Percentiles rank a stretch among this genome's conserved stretches.
phyloP scores from a whole-genome alignment of 257 asterid species.

The Perilla frutescens region DNA sequence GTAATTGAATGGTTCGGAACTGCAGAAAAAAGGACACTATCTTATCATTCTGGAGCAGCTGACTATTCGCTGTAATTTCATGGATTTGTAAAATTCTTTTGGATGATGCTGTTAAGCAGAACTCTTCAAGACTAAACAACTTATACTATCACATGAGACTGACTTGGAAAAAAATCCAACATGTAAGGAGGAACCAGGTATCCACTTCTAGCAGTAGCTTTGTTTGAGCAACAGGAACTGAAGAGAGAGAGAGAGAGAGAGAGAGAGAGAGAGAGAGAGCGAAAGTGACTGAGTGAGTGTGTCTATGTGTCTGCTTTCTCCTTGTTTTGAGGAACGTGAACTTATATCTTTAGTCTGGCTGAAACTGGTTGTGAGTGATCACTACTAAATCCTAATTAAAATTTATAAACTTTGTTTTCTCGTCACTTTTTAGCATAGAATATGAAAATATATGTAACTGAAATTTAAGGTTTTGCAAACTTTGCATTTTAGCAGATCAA shows the following conservation, averaged over 20 bases:
- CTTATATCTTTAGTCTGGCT: neutral
- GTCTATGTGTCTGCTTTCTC: neutral
- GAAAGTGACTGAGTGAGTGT: neutral
- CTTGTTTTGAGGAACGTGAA: neutral
- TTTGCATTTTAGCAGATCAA: slow-evolving; percentile 14
- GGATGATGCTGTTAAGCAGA: neutral
- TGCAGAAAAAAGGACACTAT: neutral
- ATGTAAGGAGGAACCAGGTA: neutral
- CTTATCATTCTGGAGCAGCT: slow-evolving; percentile 9
- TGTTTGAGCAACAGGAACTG: neutral
- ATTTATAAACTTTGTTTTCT: neutral
- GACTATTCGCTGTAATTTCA: neutral
- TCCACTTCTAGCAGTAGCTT: neutral
- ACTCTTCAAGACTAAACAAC: neutral
- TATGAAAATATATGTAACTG: neutral
- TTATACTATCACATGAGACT: slow-evolving; percentile 4
- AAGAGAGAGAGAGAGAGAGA: neutral
- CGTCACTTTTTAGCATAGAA: neutral
- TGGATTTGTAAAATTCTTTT: neutral
- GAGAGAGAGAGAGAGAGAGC: too few relatives aligned
- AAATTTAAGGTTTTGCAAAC: slow-evolving; percentile 10
- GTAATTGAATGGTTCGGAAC: neutral
- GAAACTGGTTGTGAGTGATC: neutral
- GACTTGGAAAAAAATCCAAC: neutral
- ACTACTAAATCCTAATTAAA: neutral